Percentiles rank a stretch among this genome's conserved stretches.
phyloP scores from a whole-genome alignment of 306 rosid species.

The Glycine soja region DNA sequence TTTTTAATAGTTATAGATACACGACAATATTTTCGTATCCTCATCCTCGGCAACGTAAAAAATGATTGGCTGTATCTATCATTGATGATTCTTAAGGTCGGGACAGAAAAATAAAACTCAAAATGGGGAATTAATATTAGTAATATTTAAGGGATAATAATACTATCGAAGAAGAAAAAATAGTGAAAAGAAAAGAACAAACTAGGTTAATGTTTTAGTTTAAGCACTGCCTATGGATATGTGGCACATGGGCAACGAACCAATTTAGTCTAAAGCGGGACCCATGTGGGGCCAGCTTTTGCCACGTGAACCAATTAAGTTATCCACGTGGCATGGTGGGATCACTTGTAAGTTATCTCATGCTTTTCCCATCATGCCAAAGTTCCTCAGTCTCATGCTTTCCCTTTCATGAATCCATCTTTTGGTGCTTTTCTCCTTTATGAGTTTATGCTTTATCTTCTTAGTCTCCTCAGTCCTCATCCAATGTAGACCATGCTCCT shows the following conservation, averaged over 20 bases:
- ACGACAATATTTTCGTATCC: too few species aligned
- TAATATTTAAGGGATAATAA: too few species aligned
- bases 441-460: conserved; percentile 51
- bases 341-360: conserved; percentile 53
- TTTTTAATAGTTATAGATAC: too few species aligned
- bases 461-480: conserved; percentile 8
- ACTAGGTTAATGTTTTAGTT: not conserved
- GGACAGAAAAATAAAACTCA: too few species aligned
- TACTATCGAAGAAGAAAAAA: too few species aligned
- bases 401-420: conserved; percentile 68
- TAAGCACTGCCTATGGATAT: not conserved
- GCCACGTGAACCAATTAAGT: conserved; percentile 62
- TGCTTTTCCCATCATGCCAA: conserved; percentile 47
- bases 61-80: too few species aligned
- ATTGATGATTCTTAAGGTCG: too few species aligned
- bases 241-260: conserved; percentile 16
- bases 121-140: too few species aligned
- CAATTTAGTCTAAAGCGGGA: conserved; percentile 34
- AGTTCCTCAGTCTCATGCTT: conserved; percentile 40
- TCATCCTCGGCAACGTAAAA: too few species aligned
- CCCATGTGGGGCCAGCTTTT: conserved; percentile 83
- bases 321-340: conserved; percentile 60
- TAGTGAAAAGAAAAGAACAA: not conserved
- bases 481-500: not conserved
- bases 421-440: conserved; percentile 73